phyloP scores from a whole-genome alignment of 176 grass and related monocot species.

The Triticum turgidum region DNA sequence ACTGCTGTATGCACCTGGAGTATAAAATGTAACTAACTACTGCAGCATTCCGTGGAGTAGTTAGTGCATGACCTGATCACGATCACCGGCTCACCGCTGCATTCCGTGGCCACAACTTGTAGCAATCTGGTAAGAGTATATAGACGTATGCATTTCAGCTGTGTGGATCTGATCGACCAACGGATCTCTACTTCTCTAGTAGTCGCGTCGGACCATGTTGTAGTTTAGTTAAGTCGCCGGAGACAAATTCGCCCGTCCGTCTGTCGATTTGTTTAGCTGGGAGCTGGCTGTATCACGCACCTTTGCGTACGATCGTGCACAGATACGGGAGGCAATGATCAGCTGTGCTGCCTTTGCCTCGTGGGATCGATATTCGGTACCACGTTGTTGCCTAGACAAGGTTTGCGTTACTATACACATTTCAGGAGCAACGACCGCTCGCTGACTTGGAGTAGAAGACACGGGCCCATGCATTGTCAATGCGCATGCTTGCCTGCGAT shows the following conservation, averaged over 20 bases:
- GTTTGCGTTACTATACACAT: not conserved
- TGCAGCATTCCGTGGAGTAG: too few relatives aligned
- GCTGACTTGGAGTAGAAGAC: slow-evolving; percentile 37
- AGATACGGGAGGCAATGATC: slow-evolving; percentile 12
- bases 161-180: not conserved
- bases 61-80: not conserved
- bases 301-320: not conserved
- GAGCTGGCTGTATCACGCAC: not conserved
- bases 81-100: not conserved
- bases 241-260: not conserved
- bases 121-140: not conserved
- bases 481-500: not conserved
- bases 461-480: not conserved
- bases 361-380: not conserved
- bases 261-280: not conserved
- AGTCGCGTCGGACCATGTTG: not conserved
- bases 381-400: not conserved
- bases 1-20: not conserved
- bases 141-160: not conserved
- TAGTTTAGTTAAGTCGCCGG: not conserved
- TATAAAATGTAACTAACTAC: too few relatives aligned
- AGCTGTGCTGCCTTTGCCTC: not conserved
- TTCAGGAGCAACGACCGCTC: not conserved
- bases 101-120: not conserved
- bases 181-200: not conserved